Percentiles rank a stretch among this genome's conserved stretches.
phyloP scores from a whole-genome alignment of 2,329 filamentous ascomycete genomes.

The Aspergillus amoenus region DNA sequence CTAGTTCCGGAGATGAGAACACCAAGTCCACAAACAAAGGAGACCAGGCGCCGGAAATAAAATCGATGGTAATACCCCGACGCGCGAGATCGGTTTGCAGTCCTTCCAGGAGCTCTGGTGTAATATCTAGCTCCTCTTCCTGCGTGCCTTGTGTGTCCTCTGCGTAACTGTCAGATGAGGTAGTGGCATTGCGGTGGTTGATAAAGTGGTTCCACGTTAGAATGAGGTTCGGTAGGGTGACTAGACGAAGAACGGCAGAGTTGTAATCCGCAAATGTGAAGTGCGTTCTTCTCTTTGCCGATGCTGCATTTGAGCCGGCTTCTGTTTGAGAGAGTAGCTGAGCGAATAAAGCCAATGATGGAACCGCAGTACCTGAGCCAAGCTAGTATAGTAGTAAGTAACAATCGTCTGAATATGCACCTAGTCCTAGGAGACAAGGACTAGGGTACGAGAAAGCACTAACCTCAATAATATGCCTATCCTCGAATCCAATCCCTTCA shows the following conservation, averaged over 20 bases:
- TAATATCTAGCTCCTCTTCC: slow-evolving; percentile 48
- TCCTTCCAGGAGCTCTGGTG: slow-evolving; percentile 43
- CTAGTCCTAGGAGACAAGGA: not conserved
- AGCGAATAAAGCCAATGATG: slow-evolving; percentile 55
- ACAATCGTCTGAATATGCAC: not conserved
- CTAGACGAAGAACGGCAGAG: slow-evolving; percentile 57
- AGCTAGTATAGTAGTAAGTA: slow-evolving; percentile 40
- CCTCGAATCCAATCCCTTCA: slow-evolving; percentile 18
- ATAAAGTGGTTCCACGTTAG: slow-evolving; percentile 50
- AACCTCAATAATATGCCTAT: slow-evolving; percentile 45
- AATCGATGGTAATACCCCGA: slow-evolving; percentile 49
- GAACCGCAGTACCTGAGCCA: slow-evolving; percentile 64
- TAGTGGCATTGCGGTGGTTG: slow-evolving; percentile 7
- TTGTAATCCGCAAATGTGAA: slow-evolving; percentile 66
- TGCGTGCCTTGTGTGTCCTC: slow-evolving; percentile 3
- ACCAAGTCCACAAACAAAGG: slow-evolving; percentile 47
- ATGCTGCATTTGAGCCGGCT: not conserved
- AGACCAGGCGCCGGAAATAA: slow-evolving; percentile 63
- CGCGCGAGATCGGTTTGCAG: slow-evolving; percentile 47
- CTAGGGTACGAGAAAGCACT: slow-evolving; percentile 7
- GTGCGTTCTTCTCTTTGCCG: slow-evolving; percentile 32
- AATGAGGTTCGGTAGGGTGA: slow-evolving; percentile 61
- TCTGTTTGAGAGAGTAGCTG: slow-evolving; percentile 43
- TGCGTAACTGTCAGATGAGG: not conserved
- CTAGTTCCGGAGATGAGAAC: slow-evolving; percentile 31